Evolutionary conservation across 805 yeast species (phyloP).

Genomic region (Wickerhamomyces silvicola): DNA sequence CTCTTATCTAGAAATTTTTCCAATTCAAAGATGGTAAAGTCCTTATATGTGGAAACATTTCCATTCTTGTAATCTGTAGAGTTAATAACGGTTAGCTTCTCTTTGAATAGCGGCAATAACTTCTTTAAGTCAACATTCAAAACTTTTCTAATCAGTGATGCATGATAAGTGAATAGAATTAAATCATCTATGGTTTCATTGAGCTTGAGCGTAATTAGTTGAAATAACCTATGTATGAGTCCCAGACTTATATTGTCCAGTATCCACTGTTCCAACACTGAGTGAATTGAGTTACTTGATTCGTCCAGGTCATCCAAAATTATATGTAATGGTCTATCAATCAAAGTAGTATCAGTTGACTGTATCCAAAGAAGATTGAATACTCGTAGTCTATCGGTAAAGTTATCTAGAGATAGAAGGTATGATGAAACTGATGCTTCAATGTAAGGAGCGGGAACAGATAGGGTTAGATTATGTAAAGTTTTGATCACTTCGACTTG

Average conservation of each 20-base stretch:
- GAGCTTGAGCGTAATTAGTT: slow-evolving; percentile 51
- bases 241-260: slow-evolving; percentile 41
- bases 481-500: slow-evolving; percentile 69
- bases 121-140: slow-evolving; percentile 37
- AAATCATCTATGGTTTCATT: slow-evolving; percentile 50
- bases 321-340: slow-evolving; percentile 59
- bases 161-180: slow-evolving; percentile 54
- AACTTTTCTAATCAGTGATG: slow-evolving; percentile 46
- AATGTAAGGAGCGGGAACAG: slow-evolving; percentile 45
- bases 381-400: slow-evolving; percentile 41
- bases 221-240: slow-evolving; percentile 53
- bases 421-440: slow-evolving; percentile 68
- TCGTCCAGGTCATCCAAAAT: slow-evolving; percentile 57
- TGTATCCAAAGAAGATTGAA: slow-evolving; percentile 73
- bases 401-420: slow-evolving; percentile 35
- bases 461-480: slow-evolving; percentile 55
- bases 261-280: slow-evolving; percentile 45
- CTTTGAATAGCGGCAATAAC: slow-evolving; percentile 42
- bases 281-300: slow-evolving; percentile 34
- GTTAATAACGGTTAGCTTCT: slow-evolving; percentile 55
- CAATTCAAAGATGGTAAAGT: slow-evolving; percentile 41
- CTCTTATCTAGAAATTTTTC: slow-evolving; percentile 37
- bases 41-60: slow-evolving; percentile 54
- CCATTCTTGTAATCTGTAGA: slow-evolving; percentile 37
- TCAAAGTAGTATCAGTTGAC: slow-evolving; percentile 42